These are phyloP conservation scores for Cercospora nicotianae DNA, from an alignment of 2,329 filamentous ascomycete genomes.

Conservation along the genomic window DNA sequence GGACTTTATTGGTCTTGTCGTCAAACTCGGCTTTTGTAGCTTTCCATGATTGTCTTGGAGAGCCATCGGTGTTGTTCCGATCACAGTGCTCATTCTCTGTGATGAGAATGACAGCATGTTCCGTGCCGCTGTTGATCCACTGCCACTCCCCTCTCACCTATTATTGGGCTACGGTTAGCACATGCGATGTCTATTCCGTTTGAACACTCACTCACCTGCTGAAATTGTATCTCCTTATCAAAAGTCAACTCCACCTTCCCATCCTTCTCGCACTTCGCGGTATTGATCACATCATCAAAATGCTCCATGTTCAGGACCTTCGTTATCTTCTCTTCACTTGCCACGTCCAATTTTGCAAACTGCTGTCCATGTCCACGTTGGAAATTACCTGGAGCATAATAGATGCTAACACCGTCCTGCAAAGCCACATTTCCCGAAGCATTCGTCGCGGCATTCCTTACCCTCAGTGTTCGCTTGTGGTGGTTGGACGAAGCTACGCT, in stretches of 20 bases:
- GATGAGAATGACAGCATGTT: conserved; percentile 4
- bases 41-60: conserved; percentile 9
- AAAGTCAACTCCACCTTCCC: conserved; percentile 4
- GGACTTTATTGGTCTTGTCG: neutral
- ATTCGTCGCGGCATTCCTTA: neutral
- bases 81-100: conserved; percentile 13
- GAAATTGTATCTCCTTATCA: conserved; percentile 3
- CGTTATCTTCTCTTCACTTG: neutral
- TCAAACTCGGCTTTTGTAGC: conserved; percentile 6
- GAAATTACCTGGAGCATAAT: conserved; percentile 4
- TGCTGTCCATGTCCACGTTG: neutral
- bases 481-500: neutral
- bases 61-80: conserved; percentile 7
- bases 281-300: conserved; percentile 5
- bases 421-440: conserved; percentile 7
- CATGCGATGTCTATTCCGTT: neutral
- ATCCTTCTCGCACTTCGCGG: neutral
- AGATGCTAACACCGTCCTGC: conserved; percentile 3
- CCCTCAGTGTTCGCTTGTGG: conserved; percentile 1
- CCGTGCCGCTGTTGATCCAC: conserved; percentile 3
- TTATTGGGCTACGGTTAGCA: neutral
- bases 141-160: conserved; percentile 9
- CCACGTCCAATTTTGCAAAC: conserved; percentile 9
- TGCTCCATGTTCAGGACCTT: conserved; percentile 10
- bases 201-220: neutral